A percentile compares a stretch with the other conserved stretches of the same genome.
Evolutionary conservation across 441 rosid genomes (phyloP).

Genomic region (Cnidoscolus chayamansa): DNA sequence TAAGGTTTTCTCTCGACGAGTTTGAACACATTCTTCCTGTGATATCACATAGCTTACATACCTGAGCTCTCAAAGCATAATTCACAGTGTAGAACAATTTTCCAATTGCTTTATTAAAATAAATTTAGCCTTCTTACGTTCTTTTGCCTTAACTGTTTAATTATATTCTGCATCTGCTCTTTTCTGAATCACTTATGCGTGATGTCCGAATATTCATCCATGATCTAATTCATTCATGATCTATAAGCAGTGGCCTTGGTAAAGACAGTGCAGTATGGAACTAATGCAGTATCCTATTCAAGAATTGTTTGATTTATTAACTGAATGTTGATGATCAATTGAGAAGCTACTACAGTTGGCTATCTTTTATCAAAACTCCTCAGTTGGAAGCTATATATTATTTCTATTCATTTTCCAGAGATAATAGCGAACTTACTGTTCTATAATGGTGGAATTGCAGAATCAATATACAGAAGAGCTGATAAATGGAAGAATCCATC

Average conservation of each 20-base stretch:
- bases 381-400: neutral
- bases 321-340: neutral
- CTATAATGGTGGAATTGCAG: slow-evolving; percentile 19
- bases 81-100: neutral
- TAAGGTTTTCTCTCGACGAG: too few species aligned
- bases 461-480: slow-evolving; percentile 16
- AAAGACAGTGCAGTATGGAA: neutral
- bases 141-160: neutral
- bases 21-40: too few species aligned
- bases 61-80: slow-evolving; percentile 1
- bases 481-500: slow-evolving; percentile 28
- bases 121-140: neutral
- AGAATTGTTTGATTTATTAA: neutral
- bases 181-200: neutral
- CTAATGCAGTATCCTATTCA: neutral
- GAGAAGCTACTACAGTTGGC: slow-evolving; percentile 2
- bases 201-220: neutral
- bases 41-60: neutral
- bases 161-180: neutral
- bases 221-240: neutral
- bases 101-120: neutral
- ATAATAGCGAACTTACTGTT: neutral
- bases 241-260: neutral
- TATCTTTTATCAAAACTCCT: neutral
- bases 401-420: neutral